These are phyloP conservation scores for Linum tenue DNA, from an alignment of 345 rosid species.

Conservation along the genomic window DNA sequence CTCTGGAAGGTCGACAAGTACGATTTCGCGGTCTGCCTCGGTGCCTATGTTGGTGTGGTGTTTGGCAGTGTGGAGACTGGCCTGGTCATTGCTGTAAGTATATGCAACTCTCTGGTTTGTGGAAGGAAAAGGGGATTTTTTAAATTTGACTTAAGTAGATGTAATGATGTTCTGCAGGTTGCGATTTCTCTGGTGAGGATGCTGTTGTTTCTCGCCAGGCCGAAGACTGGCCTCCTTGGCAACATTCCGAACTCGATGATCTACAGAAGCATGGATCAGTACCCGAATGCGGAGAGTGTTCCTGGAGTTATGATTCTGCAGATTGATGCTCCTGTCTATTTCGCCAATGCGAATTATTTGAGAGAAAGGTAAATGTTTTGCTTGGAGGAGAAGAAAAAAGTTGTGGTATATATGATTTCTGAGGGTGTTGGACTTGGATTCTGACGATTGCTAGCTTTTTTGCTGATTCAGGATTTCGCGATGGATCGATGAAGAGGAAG, in stretches of 20 bases:
- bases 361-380: neutral
- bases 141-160: neutral
- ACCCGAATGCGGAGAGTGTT: slow-evolving; percentile 1
- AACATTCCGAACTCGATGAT: slow-evolving; percentile 1
- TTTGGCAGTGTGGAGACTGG: slow-evolving; percentile 1
- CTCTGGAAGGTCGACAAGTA: slow-evolving; percentile 4
- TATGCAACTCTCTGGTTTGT: no score
- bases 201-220: neutral
- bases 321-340: slow-evolving; percentile 3
- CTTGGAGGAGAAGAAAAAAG: neutral
- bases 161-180: neutral
- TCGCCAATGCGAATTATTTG: slow-evolving; percentile 1
- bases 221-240: neutral
- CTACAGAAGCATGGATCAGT: slow-evolving; percentile 4
- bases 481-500: slow-evolving; percentile 24
- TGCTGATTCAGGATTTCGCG: slow-evolving; percentile 17
- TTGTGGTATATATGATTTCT: no score
- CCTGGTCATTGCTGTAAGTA: neutral
- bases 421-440: neutral
- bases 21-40: neutral
- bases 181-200: neutral
- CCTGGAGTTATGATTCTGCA: slow-evolving; percentile 3
- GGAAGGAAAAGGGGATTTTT: no score
- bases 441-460: neutral
- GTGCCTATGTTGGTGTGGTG: neutral